Evolutionary conservation across 805 yeast genomes (phyloP).

Genomic region (Candida stauntonica): DNA sequence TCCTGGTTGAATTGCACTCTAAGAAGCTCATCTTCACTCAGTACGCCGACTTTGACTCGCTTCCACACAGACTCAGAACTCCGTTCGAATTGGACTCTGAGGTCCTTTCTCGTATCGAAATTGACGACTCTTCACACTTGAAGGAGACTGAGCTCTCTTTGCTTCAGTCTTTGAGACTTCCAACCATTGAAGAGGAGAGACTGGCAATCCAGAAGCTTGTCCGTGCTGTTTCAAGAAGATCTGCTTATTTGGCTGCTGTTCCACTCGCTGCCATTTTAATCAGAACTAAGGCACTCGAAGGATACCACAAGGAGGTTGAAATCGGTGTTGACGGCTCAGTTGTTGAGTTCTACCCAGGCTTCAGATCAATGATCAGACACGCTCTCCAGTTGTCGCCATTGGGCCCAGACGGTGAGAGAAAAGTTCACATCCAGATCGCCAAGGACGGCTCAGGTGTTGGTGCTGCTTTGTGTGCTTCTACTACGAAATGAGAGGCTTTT

Average conservation of each 20-base stretch:
- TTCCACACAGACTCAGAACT: slow-evolving; percentile 59
- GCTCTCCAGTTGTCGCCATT: slow-evolving; percentile 68
- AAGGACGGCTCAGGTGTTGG: slow-evolving; percentile 98
- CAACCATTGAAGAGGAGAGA: slow-evolving; percentile 71
- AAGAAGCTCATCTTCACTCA: slow-evolving; percentile 56
- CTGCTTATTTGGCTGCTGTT: slow-evolving; percentile 86
- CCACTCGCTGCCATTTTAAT: slow-evolving; percentile 80
- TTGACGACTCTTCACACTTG: slow-evolving; percentile 74
- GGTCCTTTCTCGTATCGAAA: slow-evolving; percentile 80
- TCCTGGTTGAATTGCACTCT: slow-evolving; percentile 62
- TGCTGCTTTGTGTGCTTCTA: slow-evolving; percentile 78
- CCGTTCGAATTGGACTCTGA: slow-evolving; percentile 81
- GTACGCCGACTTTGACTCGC: slow-evolving; percentile 35
- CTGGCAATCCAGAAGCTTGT: slow-evolving; percentile 66
- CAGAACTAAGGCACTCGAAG: slow-evolving; percentile 60
- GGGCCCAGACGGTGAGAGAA: slow-evolving; percentile 70
- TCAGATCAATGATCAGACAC: slow-evolving; percentile 72
- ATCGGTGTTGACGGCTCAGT: slow-evolving; percentile 96
- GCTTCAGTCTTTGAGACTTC: slow-evolving; percentile 61
- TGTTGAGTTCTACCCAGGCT: slow-evolving; percentile 90
- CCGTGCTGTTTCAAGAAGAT: slow-evolving; percentile 76
- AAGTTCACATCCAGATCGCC: slow-evolving; percentile 73
- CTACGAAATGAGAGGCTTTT: slow-evolving; percentile 4
- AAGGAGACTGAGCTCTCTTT: slow-evolving; percentile 66
- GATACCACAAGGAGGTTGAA: slow-evolving; percentile 72